phyloP scores from a whole-genome alignment of 2,329 filamentous ascomycete genomes.

The Pseudopithomyces maydicus region DNA sequence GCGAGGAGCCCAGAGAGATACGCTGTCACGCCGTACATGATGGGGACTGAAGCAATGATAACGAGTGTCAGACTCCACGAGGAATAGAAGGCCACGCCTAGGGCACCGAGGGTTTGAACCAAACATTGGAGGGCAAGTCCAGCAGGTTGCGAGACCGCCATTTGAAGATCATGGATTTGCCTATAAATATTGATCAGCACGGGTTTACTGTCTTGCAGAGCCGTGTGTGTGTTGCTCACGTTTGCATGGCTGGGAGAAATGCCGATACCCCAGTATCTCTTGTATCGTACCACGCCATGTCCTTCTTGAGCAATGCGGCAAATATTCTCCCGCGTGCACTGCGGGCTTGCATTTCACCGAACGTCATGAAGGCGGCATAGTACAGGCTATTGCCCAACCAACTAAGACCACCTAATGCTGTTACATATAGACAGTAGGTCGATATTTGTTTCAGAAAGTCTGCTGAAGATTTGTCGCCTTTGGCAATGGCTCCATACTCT shows the following conservation, averaged over 20 bases:
- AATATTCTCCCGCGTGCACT: conserved; percentile 70
- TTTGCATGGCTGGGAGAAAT: conserved; percentile 73
- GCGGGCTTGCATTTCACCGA: conserved; percentile 80
- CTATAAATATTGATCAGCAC: conserved; percentile 53
- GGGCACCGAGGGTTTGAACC: conserved; percentile 67
- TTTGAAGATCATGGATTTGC: conserved; percentile 80
- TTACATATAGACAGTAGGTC: conserved; percentile 66
- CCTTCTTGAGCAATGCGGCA: conserved; percentile 68
- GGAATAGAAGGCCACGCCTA: conserved; percentile 74
- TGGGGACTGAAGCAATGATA: conserved; percentile 72
- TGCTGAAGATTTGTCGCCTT: conserved; percentile 54
- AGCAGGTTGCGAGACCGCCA: conserved; percentile 78
- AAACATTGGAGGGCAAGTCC: conserved; percentile 70
- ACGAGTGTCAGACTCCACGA: conserved; percentile 87
- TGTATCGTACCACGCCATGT: conserved; percentile 82
- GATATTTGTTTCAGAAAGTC: conserved; percentile 63
- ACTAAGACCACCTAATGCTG: conserved; percentile 65
- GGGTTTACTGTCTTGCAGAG: background rate
- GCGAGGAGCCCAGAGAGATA: conserved; percentile 67
- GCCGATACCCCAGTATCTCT: conserved; percentile 73
- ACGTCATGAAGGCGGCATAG: conserved; percentile 73
- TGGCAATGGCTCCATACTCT: conserved; percentile 69
- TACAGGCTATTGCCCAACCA: conserved; percentile 72
- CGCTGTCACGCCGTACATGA: conserved; percentile 66
- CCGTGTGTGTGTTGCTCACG: conserved; percentile 58